These are phyloP conservation scores for Penicillium sclerotigenum DNA, from an alignment of 2,329 filamentous ascomycete species.

Conservation along the genomic window DNA sequence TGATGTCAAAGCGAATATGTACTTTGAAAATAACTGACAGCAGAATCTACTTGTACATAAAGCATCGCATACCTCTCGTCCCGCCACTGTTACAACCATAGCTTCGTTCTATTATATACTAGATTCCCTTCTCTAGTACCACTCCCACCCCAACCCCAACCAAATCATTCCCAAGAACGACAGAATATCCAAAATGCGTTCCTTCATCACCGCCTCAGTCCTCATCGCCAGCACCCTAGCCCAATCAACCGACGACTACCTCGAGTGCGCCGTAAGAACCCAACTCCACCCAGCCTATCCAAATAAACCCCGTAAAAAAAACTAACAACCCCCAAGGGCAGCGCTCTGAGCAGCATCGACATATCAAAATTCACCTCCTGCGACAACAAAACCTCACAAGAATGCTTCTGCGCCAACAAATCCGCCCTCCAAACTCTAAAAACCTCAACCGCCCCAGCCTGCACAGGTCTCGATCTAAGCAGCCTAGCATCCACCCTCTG, in stretches of 20 bases:
- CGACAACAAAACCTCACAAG: slow-evolving; percentile 5
- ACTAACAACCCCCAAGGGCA: slow-evolving; percentile 7
- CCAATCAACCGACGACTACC: slow-evolving; percentile 4
- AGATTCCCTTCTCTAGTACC: not conserved
- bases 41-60: slow-evolving; percentile 11
- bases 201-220: slow-evolving; percentile 15
- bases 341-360: slow-evolving; percentile 5
- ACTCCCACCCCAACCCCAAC: not conserved
- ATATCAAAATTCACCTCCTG: slow-evolving; percentile 11
- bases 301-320: not conserved
- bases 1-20: slow-evolving; percentile 6
- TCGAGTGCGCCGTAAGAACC: slow-evolving; percentile 19
- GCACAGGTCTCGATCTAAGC: slow-evolving; percentile 11
- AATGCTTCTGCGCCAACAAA: slow-evolving; percentile 21
- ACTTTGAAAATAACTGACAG: not conserved
- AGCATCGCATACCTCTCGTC: not conserved
- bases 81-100: not conserved
- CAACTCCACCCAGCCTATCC: too few species aligned
- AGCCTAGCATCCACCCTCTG: slow-evolving; percentile 6
- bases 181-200: slow-evolving; percentile 17
- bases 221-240: slow-evolving; percentile 15
- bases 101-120: not conserved
- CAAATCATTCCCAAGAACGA: not conserved
- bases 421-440: slow-evolving; percentile 9
- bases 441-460: slow-evolving; percentile 1